Evolutionary conservation across 345 rosid species (phyloP), one percentile per base, ranked within the genome.

Genomic region (Moringa oleifera): DNA sequence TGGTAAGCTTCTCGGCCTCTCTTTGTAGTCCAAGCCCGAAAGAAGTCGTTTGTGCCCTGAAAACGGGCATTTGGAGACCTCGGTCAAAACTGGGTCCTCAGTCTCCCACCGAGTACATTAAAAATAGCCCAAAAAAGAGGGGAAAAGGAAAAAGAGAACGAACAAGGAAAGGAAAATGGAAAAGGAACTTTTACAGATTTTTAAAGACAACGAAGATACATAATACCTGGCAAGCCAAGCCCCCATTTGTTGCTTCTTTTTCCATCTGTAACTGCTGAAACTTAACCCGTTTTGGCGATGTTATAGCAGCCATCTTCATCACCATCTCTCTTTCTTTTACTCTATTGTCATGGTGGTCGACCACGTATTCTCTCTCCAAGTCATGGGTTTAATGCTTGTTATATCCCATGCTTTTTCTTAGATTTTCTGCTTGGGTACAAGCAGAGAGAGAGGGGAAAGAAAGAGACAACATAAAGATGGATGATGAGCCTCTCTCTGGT

Each of bases 401-500:
- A 24, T 20, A 19, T 62, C 53, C 58, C 61, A 54, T 21, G 0
- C 46, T 51, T 23, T 31, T 33, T 58, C 41, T 23, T 53, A 31
- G 47, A 37, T 61, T 59, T 57, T 25, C 41, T 25, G 19, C 20
- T 58, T 53, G 25, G 46, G 13, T 6, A 12, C 15, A 62, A 28
- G 55, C 53, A 51, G 13, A 31, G 23, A 28, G 53, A 59, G 54
- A 51, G 20, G 19, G 28, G 17, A 16, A 13, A 18, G 13, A 22
- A 20, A 50, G 41, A 49, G 37, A 16, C 20, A 10, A 37, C 18
- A 66, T 33, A 17, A 23, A 24, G 41, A 80, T 73, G 80, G 73
- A 70, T 2, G 70, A 55, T 20, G 70, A 57, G 55, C 70, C 75
- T 36, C 31, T 51, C 57, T 62, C 71, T 25, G 71, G 71, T 53